phyloP scores from a whole-genome alignment of 1,139 yeast species.

The Taphrina pruni region DNA sequence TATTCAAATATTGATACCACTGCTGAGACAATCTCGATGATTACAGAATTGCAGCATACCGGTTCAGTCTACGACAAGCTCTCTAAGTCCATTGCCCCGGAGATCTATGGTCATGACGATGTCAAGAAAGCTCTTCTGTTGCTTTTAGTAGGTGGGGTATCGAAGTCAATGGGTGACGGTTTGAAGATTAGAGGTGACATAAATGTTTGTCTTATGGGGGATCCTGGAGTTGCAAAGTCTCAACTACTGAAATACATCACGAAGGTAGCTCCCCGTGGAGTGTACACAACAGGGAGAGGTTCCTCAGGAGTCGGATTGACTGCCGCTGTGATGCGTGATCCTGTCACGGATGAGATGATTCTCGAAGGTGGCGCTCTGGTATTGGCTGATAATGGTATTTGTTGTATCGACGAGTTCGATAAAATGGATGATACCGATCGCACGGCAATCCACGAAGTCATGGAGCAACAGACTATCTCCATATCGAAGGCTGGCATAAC shows the following conservation, averaged over 20 bases:
- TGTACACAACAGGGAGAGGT: conserved; percentile 98
- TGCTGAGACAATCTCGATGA: conserved; percentile 61
- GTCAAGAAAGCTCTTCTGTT: conserved; percentile 87
- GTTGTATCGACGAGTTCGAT: conserved; percentile 98
- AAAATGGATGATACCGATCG: conserved; percentile 98
- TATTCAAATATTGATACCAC: conserved; percentile 72
- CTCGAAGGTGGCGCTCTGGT: conserved; percentile 98
- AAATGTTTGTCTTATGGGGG: conserved; percentile 97
- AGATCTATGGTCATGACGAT: conserved; percentile 91
- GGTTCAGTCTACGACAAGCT: conserved; percentile 80
- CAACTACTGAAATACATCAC: conserved; percentile 90
- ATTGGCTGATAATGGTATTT: conserved; percentile 95
- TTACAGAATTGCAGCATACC: conserved; percentile 60
- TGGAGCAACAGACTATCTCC: conserved; percentile 99
- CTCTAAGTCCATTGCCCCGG: conserved; percentile 94
- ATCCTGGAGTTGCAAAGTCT: conserved; percentile 99
- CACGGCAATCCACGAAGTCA: conserved; percentile 98
- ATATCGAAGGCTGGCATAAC: conserved; percentile 98
- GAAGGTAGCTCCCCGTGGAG: conserved; percentile 94
- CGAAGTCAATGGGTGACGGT: conserved; percentile 94
- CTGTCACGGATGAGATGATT: conserved; percentile 97
- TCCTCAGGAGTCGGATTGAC: conserved; percentile 99
- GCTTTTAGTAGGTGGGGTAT: conserved; percentile 91
- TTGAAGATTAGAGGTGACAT: conserved; percentile 97
- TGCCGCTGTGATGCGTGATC: conserved; percentile 99